Conservation (phyloP, 495 filamentous ascomycete species). For the Annulohypoxylon maeteangense region DNA sequence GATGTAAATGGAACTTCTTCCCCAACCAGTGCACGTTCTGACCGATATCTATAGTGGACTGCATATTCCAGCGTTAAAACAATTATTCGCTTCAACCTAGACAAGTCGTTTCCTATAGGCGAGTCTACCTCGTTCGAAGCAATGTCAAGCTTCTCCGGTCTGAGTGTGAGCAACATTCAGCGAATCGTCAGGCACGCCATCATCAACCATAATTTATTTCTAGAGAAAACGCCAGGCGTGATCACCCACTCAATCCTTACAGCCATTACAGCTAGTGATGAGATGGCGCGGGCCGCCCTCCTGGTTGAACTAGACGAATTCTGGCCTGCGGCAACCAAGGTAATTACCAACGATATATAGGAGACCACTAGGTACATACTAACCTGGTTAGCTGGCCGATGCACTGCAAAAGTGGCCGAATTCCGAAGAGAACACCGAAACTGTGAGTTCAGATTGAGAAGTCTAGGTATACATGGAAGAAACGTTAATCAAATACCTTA, state of each 20-base stretch:
- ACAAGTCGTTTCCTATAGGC: conserved; percentile 37
- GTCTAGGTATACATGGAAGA: neutral
- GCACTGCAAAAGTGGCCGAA: conserved; percentile 40
- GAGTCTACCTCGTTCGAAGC: conserved; percentile 35
- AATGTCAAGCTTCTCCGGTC: conserved; percentile 34
- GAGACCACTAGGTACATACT: neutral
- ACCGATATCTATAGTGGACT: conserved; percentile 31
- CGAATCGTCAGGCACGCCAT: conserved; percentile 41
- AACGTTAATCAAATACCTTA: neutral
- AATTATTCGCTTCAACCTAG: conserved; percentile 36
- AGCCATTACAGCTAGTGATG: conserved; percentile 21
- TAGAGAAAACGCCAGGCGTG: conserved; percentile 23
- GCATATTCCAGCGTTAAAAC: conserved; percentile 35
- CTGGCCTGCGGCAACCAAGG: conserved; percentile 38
- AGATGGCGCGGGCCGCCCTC: conserved; percentile 21
- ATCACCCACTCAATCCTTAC: conserved; percentile 38
- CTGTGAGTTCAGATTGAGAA: conserved; percentile 6
- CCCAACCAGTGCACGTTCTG: neutral
- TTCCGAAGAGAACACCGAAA: conserved; percentile 43
- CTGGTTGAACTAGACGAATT: conserved; percentile 39
- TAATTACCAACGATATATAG: no score
- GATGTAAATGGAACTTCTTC: neutral
- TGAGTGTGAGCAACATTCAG: conserved; percentile 20
- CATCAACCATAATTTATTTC: conserved; percentile 38
- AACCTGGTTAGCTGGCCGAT: conserved; percentile 36